A percentile compares a stretch with the other conserved stretches of the same genome.
These are phyloP conservation scores for Nicotiana otophora DNA, from an alignment of 257 asterid species.

Conservation along the genomic window DNA sequence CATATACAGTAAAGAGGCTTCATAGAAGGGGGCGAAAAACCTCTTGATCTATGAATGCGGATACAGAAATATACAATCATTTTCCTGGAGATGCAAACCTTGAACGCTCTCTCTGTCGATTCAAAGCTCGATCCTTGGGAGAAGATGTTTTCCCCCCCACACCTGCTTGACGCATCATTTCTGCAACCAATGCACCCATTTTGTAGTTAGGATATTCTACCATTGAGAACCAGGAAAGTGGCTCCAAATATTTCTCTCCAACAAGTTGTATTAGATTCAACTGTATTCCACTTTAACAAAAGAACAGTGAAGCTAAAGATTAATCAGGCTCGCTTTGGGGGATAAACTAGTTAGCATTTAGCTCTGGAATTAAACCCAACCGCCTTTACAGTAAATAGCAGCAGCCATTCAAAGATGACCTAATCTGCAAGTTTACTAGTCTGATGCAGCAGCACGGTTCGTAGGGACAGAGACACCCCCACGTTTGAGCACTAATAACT, in stretches of 20 bases:
- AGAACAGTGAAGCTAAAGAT: background rate
- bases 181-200: slow-evolving; percentile 16
- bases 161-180: slow-evolving; percentile 35
- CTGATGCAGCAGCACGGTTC: background rate
- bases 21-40: slow-evolving; percentile 9
- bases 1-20: slow-evolving; percentile 7
- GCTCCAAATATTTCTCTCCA: background rate
- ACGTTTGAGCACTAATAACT: background rate
- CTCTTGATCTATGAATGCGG: slow-evolving; percentile 12
- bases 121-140: slow-evolving; percentile 37
- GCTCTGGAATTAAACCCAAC: background rate
- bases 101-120: slow-evolving; percentile 30
- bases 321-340: background rate
- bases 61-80: slow-evolving; percentile 9
- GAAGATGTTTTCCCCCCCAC: slow-evolving; percentile 36
- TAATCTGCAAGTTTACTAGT: slow-evolving; percentile 1
- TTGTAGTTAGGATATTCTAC: background rate
- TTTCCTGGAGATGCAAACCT: slow-evolving; percentile 44
- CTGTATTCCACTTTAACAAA: background rate
- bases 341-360: background rate
- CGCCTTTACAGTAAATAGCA: background rate
- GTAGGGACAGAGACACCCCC: background rate
- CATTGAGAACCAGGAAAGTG: background rate
- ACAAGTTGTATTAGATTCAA: background rate
- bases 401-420: background rate